Conservation (phyloP, 164 flowering plant genomes). For the Macadamia integrifolia region DNA sequence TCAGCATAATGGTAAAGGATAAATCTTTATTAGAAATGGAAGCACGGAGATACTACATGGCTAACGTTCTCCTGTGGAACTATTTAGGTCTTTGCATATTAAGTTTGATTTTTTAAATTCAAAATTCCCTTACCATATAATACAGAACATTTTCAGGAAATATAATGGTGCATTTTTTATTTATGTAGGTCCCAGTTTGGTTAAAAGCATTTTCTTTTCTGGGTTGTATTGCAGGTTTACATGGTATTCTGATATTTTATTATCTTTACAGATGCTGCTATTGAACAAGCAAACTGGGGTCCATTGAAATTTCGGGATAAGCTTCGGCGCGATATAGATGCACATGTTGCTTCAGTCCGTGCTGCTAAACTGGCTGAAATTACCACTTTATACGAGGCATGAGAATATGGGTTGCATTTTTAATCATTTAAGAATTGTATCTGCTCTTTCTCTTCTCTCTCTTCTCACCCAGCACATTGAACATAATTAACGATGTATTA, state of each 20-base stretch:
- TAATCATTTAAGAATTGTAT: not conserved
- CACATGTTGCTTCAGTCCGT: slow-evolving; percentile 72
- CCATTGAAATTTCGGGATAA: slow-evolving; percentile 73
- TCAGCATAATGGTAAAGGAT: no score
- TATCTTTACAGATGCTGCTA: slow-evolving; percentile 46
- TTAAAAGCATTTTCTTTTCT: no score
- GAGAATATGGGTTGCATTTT: not conserved
- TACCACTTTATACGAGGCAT: slow-evolving; percentile 69
- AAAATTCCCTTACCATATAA: no score
- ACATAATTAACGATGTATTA: not conserved
- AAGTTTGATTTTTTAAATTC: no score
- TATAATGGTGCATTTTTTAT: no score
- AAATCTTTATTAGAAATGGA: no score
- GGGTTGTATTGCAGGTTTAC: no score
- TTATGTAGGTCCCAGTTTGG: no score
- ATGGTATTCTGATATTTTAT: slow-evolving; percentile 6
- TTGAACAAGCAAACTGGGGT: slow-evolving; percentile 78
- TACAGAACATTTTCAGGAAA: no score
- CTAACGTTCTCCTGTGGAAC: no score
- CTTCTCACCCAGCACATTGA: not conserved
- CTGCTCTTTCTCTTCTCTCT: not conserved
- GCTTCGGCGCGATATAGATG: slow-evolving; percentile 81
- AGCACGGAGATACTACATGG: no score
- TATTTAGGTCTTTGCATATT: no score
- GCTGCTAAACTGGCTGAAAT: slow-evolving; percentile 74